Conservation (phyloP, 106 monocot species). For the Dactylorhiza incarnata region DNA sequence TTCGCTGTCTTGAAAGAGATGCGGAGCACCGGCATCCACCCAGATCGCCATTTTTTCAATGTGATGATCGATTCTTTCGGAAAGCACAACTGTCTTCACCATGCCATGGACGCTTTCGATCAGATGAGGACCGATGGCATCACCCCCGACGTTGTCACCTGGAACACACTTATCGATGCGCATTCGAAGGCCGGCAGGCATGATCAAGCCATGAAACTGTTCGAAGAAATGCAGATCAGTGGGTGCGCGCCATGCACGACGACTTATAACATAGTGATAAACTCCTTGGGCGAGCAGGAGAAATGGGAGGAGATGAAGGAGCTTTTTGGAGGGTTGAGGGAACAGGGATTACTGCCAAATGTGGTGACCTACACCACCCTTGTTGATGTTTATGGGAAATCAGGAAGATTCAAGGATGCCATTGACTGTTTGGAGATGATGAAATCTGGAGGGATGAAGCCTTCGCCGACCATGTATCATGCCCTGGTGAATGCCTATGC, state of each 20-base stretch:
- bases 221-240: constrained; percentile 56
- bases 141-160: constrained; percentile 68
- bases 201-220: constrained; percentile 54
- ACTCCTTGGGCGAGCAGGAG: constrained; percentile 65
- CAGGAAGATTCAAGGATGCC: constrained; percentile 78
- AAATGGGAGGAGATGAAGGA: constrained; percentile 63
- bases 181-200: constrained; percentile 73
- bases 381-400: constrained; percentile 88
- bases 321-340: constrained; percentile 49
- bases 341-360: constrained; percentile 62
- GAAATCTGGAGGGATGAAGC: constrained; percentile 65
- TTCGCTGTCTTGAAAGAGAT: constrained; percentile 81
- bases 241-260: constrained; percentile 60
- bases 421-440: constrained; percentile 74
- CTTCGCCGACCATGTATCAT: constrained; percentile 83
- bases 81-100: constrained; percentile 68
- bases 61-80: constrained; percentile 95
- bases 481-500: constrained; percentile 95
- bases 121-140: constrained; percentile 71
- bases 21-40: constrained; percentile 54
- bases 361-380: constrained; percentile 89
- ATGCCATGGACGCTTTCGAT: constrained; percentile 82
- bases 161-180: constrained; percentile 80
- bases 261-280: constrained; percentile 87
- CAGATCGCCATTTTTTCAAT: constrained; percentile 90